Percentiles rank a stretch among this genome's conserved stretches.
Evolutionary conservation across 495 filamentous ascomycete genomes (phyloP).

Genomic region (Saxispiralis lemnorum): DNA sequence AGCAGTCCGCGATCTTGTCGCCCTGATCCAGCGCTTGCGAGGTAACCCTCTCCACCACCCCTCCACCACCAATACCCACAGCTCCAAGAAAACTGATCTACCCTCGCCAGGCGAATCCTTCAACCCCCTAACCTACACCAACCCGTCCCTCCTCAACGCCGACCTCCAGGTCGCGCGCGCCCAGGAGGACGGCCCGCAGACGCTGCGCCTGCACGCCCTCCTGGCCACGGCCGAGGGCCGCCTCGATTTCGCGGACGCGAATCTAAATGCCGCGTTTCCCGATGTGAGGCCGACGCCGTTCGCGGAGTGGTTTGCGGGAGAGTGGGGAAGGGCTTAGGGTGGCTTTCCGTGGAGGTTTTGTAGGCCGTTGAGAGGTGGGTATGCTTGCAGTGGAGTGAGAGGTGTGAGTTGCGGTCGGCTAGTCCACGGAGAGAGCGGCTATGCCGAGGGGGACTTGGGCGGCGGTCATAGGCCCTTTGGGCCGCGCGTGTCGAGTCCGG

Average conservation of each 20-base stretch:
- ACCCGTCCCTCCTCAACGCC: constrained; percentile 12
- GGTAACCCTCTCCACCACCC: no score
- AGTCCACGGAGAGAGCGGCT: no score
- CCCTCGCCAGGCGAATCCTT: constrained; percentile 5
- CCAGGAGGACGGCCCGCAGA: constrained; percentile 12
- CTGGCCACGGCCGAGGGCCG: constrained; percentile 32
- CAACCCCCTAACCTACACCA: constrained; percentile 12
- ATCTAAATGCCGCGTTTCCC: constrained; percentile 27
- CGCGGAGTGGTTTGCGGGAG: constrained; percentile 25
- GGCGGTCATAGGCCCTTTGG: no score
- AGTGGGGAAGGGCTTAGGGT: constrained; percentile 7
- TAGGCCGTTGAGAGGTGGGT: no score
- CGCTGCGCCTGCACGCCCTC: constrained; percentile 22
- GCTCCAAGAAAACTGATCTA: neutral
- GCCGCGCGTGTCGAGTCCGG: no score
- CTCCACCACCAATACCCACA: neutral
- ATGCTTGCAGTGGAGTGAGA: no score
- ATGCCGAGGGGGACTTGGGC: no score
- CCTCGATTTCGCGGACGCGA: constrained; percentile 30
- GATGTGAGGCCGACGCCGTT: constrained; percentile 27
- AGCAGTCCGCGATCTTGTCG: constrained; percentile 18
- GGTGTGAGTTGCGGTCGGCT: no score
- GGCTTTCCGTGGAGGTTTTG: no score
- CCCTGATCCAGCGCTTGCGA: constrained; percentile 13
- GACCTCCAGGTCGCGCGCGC: constrained; percentile 19